phyloP scores from a whole-genome alignment of 768 basidiomycete species.

The Amanita phalloides region DNA sequence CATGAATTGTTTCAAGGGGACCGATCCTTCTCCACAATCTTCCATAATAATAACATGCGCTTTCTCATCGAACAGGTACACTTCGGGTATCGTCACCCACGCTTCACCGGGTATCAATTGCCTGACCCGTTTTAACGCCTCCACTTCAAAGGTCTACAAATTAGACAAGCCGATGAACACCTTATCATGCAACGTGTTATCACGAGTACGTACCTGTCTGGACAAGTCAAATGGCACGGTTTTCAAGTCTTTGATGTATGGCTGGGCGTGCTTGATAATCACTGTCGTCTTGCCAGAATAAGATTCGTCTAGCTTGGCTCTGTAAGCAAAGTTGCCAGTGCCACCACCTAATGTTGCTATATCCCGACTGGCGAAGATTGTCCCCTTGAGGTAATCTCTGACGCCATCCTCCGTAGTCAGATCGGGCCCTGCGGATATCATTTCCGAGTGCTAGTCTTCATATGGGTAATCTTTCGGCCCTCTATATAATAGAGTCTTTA shows the following conservation, averaged over 20 bases:
- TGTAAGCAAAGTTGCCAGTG: conserved; percentile 43
- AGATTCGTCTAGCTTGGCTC: conserved; percentile 31
- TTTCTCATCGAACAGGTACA: conserved; percentile 39
- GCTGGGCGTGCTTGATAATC: conserved; percentile 48
- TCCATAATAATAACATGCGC: conserved; percentile 50
- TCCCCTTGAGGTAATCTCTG: conserved; percentile 32
- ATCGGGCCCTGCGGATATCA: conserved; percentile 9
- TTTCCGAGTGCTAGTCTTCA: not conserved
- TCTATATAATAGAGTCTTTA: not conserved
- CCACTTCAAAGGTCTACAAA: conserved; percentile 28
- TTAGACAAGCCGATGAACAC: not conserved
- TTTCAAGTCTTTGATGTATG: conserved; percentile 23
- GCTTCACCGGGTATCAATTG: conserved; percentile 23
- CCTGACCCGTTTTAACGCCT: conserved; percentile 36
- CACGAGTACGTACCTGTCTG: conserved; percentile 44
- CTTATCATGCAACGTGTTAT: not conserved
- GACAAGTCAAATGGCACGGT: conserved; percentile 20
- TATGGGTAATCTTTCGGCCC: not conserved
- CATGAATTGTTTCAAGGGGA: conserved; percentile 32
- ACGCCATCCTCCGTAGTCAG: conserved; percentile 24
- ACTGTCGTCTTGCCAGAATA: conserved; percentile 34
- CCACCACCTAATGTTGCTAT: conserved; percentile 40
- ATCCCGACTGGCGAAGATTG: conserved; percentile 32
- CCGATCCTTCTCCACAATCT: conserved; percentile 34
- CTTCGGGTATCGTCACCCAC: conserved; percentile 34